Conservation (phyloP, 441 rosid genomes). For the Adansonia madagascariensis region DNA sequence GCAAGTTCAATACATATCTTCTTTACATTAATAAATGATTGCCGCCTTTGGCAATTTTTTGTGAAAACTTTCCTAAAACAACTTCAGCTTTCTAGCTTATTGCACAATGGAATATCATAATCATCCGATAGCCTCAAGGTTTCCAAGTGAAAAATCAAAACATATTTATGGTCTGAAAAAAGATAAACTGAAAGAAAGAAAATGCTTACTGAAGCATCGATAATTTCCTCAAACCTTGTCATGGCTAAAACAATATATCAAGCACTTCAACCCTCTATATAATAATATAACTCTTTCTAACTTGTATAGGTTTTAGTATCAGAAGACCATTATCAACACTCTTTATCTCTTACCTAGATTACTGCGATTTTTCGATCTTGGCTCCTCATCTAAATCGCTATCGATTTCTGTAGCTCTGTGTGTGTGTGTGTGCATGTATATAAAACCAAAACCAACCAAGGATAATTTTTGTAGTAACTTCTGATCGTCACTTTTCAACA, state of each 20-base stretch:
- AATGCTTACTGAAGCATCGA: constrained; percentile 54
- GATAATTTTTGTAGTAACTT: too few species aligned
- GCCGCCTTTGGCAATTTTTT: neutral
- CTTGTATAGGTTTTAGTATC: too few species aligned
- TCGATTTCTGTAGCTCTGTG: too few species aligned
- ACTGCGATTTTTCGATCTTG: too few species aligned
- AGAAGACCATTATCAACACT: too few species aligned
- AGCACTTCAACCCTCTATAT: constrained; percentile 60
- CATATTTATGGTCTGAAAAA: too few species aligned
- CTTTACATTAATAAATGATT: neutral
- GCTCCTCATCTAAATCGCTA: too few species aligned
- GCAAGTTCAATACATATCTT: constrained; percentile 1
- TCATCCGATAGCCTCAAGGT: neutral
- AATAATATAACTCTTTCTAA: neutral
- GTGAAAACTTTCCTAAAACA: neutral
- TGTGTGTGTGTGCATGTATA: too few species aligned
- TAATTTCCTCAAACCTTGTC: constrained; percentile 72
- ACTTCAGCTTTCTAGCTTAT: constrained; percentile 2
- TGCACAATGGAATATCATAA: neutral
- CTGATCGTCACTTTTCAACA: too few species aligned
- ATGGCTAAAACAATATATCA: constrained; percentile 78
- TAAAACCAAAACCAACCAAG: too few species aligned
- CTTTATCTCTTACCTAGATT: too few species aligned
- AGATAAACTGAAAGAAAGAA: neutral
- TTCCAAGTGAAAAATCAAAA: neutral